These are phyloP conservation scores for Dissophora globulifera DNA, from an alignment of 192 early-diverging fungal species.

Conservation along the genomic window DNA sequence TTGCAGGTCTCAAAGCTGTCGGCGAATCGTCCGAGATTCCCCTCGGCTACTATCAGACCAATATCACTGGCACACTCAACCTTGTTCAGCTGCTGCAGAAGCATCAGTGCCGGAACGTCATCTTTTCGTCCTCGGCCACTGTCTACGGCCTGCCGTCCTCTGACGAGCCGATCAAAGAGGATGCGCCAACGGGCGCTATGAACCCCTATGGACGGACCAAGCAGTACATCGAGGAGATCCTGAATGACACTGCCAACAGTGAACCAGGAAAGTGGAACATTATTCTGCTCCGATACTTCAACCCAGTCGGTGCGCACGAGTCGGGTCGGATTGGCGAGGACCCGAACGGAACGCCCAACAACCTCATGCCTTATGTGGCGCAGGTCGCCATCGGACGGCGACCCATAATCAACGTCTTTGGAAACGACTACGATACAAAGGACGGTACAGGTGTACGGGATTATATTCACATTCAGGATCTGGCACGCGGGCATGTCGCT, in stretches of 20 bases:
- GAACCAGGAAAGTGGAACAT: slow-evolving; percentile 66
- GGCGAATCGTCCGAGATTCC: slow-evolving; percentile 84
- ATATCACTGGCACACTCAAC: slow-evolving; percentile 87
- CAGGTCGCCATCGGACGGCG: slow-evolving; percentile 91
- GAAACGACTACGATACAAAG: slow-evolving; percentile 88
- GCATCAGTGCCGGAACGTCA: slow-evolving; percentile 84
- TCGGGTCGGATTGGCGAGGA: slow-evolving; percentile 94
- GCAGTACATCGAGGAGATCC: slow-evolving; percentile 84
- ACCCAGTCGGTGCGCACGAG: slow-evolving; percentile 92
- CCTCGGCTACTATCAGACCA: slow-evolving; percentile 92
- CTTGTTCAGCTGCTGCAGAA: slow-evolving; percentile 85
- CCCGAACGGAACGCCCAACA: slow-evolving; percentile 83
- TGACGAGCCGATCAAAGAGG: slow-evolving; percentile 62
- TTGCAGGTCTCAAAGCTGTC: slow-evolving; percentile 91
- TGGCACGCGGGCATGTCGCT: slow-evolving; percentile 87
- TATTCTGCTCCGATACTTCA: slow-evolving; percentile 88
- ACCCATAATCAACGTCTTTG: slow-evolving; percentile 86
- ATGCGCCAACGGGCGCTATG: slow-evolving; percentile 73
- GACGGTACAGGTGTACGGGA: slow-evolving; percentile 93
- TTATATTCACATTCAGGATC: slow-evolving; percentile 93
- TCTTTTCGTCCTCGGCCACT: slow-evolving; percentile 95
- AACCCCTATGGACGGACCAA: slow-evolving; percentile 97
- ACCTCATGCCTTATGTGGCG: slow-evolving; percentile 92
- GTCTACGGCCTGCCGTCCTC: slow-evolving; percentile 80
- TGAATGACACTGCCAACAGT: slow-evolving; percentile 74